These are phyloP conservation scores for Paecilomyces sp. DNA, from an alignment of 2,329 filamentous ascomycete genomes.

Conservation along the genomic window DNA sequence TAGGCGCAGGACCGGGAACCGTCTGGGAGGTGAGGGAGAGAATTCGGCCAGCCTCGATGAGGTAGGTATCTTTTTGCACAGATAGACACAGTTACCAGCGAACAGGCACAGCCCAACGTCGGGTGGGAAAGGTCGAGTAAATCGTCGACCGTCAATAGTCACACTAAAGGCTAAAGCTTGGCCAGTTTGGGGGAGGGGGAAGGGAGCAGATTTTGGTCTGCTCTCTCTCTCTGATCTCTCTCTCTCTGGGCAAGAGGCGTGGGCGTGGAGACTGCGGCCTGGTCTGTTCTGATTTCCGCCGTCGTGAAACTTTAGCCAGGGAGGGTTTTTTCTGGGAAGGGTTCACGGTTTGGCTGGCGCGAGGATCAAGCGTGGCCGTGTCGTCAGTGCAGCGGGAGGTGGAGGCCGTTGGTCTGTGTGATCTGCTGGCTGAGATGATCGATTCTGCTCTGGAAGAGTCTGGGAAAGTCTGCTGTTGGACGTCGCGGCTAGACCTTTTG, in stretches of 20 bases:
- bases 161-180: not conserved
- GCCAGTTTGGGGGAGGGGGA: not conserved
- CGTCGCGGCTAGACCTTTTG: not conserved
- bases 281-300: not conserved
- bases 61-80: not conserved
- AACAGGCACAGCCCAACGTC: not conserved
- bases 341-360: not conserved
- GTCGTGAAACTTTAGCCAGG: not conserved
- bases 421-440: not conserved
- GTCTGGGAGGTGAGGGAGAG: not conserved
- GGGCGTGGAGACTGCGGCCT: not conserved
- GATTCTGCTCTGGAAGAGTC: not conserved
- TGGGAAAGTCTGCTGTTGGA: not conserved
- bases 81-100: not conserved
- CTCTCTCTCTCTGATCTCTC: not conserved
- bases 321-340: not conserved
- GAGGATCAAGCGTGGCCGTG: not conserved
- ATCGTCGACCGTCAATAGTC: not conserved
- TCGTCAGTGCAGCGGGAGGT: not conserved
- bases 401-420: not conserved
- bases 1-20: slow-evolving; percentile 1
- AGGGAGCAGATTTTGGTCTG: not conserved
- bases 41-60: not conserved
- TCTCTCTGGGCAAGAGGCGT: not conserved
- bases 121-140: not conserved